Base-by-base conservation (phyloP, 768 basidiomycete genomes). In the Boletus speciosus region DNA sequence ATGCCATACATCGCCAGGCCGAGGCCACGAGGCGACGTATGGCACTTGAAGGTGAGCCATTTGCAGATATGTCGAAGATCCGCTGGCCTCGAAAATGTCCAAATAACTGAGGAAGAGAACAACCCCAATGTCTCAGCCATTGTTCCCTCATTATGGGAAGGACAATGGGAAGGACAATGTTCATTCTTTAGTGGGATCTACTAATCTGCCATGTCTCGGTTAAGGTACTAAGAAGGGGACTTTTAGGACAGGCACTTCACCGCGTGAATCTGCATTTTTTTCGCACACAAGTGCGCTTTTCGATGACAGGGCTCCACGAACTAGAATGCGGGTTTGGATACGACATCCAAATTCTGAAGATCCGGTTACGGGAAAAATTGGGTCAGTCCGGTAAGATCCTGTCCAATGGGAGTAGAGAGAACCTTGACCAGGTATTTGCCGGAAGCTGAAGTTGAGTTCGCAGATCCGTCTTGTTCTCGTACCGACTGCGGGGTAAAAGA, bases 101-200 rank as follows among this genome's bases (percentile, higher is more conserved):
- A 54, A 34, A 41, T 51, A 54, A 55, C 32, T 48, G 47, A 43
- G 47, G 35, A 58, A 56, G 42, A 45, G 43, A 40, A 45, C 41
- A 38, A 40, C 23, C 47, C 44, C 11, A 41, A 47, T 57, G 61
- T 65, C 63, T 63, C 61, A 58, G 50, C 3, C 63, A 59, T 69
- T 69, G 70, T 71, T 60, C 58, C 56, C 70, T 62, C 21, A 16
- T 64, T 70, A 66, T 61, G 64, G 70, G 32, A 71, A 63, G 58
- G 50, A 60, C 66, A 66, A 66, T 60, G 68, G 70, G 32, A 71
- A 63, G 58, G 50, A 60, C 66, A 66, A 66, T 60, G 68, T 19
- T 19, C 19, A 40, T 50, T 41, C 55, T 56, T 58, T 55, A 54
- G 59, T 47, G 43, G 55, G 29, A 62, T 52, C 29, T 37, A 54